Conservation (phyloP, 306 rosid genomes). For the Begonia peltatifolia region DNA sequence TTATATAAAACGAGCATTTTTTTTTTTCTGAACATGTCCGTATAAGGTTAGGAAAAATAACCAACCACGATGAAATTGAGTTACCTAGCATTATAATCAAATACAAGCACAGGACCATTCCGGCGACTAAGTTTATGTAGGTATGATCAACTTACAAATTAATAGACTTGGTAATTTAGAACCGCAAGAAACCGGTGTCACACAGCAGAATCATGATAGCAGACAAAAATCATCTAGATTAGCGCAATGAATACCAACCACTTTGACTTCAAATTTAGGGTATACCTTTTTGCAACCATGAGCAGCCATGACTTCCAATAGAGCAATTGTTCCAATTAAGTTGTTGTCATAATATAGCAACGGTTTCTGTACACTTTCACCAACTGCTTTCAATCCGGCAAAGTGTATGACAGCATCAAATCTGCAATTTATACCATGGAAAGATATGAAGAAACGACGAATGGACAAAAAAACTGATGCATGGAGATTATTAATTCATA, state of each 20-base stretch:
- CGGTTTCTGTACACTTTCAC: slow-evolving; percentile 93
- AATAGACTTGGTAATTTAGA: too few relatives aligned
- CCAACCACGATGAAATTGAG: too few relatives aligned
- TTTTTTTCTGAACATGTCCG: too few relatives aligned
- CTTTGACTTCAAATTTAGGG: slow-evolving; percentile 5
- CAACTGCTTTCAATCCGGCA: slow-evolving; percentile 96
- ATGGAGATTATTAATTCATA: background rate
- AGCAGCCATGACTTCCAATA: slow-evolving; percentile 95
- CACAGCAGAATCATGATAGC: too few relatives aligned
- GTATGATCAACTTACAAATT: too few relatives aligned
- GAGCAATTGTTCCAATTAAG: slow-evolving; percentile 73
- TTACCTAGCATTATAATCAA: too few relatives aligned
- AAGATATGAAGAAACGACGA: background rate
- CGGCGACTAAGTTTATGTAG: too few relatives aligned
- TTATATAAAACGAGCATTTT: too few relatives aligned
- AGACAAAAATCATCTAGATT: too few relatives aligned
- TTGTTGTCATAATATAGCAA: slow-evolving; percentile 73
- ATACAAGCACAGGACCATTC: too few relatives aligned
- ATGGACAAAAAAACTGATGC: background rate
- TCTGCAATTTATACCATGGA: slow-evolving; percentile 20
- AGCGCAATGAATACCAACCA: background rate
- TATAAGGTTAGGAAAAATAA: too few relatives aligned
- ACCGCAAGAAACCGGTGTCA: too few relatives aligned
- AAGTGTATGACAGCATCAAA: slow-evolving; percentile 95
- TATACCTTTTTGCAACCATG: slow-evolving; percentile 90